Conservation (phyloP, 1,284 basidiomycete species). For the Melampsora americana region DNA sequence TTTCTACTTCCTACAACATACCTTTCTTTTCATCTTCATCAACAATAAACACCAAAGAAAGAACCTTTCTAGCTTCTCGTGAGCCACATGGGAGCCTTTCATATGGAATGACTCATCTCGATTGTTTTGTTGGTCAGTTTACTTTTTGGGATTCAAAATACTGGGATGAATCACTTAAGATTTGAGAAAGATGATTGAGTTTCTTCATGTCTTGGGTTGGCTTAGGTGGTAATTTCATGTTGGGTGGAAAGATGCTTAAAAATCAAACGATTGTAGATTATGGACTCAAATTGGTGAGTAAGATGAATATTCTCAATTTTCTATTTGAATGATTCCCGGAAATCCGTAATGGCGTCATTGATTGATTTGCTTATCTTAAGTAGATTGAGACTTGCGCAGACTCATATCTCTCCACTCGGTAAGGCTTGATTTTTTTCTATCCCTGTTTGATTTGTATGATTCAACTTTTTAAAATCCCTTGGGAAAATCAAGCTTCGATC, state of each 20-base stretch:
- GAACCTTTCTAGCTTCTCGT: constrained; percentile 48
- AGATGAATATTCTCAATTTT: neutral
- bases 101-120: constrained; percentile 49
- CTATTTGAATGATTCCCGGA: neutral
- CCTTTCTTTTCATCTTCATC: neutral
- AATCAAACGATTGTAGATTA: constrained; percentile 46
- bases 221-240: constrained; percentile 47
- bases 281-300: constrained; percentile 47
- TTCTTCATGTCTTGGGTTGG: neutral
- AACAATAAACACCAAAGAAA: neutral
- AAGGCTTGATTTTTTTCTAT: neutral
- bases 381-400: constrained; percentile 16
- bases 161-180: neutral
- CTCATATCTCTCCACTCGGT: neutral
- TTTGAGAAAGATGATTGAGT: neutral
- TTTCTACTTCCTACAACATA: constrained; percentile 43
- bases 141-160: neutral
- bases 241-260: constrained; percentile 49
- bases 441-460: neutral
- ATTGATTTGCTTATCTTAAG: neutral
- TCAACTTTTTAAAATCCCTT: too few relatives aligned
- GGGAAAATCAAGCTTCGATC: neutral
- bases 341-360: neutral
- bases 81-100: constrained; percentile 46
- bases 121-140: constrained; percentile 47